Base-by-base conservation (phyloP, 139 green algal genomes). In the Desmodesmus armatus region DNA sequence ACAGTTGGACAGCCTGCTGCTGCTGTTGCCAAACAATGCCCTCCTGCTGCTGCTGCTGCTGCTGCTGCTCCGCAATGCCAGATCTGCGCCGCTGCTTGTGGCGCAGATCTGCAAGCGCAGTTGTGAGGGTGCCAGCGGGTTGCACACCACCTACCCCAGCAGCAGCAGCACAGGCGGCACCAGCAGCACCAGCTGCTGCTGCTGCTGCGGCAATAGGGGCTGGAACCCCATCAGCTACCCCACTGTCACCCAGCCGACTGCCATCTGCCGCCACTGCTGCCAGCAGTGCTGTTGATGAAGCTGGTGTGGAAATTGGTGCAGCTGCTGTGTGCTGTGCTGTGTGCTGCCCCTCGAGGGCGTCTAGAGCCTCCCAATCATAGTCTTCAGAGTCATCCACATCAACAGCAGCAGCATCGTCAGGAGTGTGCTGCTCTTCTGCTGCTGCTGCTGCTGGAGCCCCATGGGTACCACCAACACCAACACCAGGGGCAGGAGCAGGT, bases 361-460 rank as follows among this genome's bases (percentile, higher is more conserved):
- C 76, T 5, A 82, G 23, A 23, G 27, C 55, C 43, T 72, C 55
- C 76, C 76, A 82, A 40, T 82, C 76, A 55, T 72, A 58, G 37
- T 71, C 71, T n/a, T 60, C 41, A 62, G 1, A 39, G 6, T 41
- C 35, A 82, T 82, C 49, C 21, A 70, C 74, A 23, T 51, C 49
- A 5, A 55, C 66, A 49, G 69, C 40, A 77, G 69, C 40, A 41
- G 69, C 69, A 33, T 37, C 11, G 11, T 6, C 3, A 41, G 33
- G 27, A 72, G n/a, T 44, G 17, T 58, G 23, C 40, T 31, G 23
- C 39, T 55, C 9, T 13, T 55, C 13, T 7, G 47, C 47, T 55
- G 47, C 40, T 23, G 69, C 69, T 41, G 69, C 39, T 39, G 40
- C 25, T 3, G n/a, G 25, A 39, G 69, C 65, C n/a, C 2, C 9